Evolutionary conservation across 2,329 filamentous ascomycete genomes (phyloP), one percentile per base, ranked within the genome.

Genomic region (Stachybotrys chlorohalonatus): DNA sequence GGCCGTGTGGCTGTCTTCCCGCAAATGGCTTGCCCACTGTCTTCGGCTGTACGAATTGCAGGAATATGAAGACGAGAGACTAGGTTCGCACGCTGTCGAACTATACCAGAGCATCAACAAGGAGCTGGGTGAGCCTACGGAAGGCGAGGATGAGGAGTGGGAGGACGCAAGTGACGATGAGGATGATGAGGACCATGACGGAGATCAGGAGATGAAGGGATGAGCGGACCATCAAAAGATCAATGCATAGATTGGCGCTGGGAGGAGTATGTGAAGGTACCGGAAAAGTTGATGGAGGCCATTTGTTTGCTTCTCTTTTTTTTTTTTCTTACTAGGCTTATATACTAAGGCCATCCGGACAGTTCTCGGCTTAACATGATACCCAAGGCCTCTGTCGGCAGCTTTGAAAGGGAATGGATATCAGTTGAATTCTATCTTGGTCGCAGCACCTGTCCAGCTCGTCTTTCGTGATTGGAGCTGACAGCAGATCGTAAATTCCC

Each of bases 11-110:
- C 82, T 82, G 54, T 86, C 89, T 15, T 89, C 90, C 63, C 82
- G 89, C 54, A 84, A 88, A 64, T 96, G 92, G 90, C 77, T 97
- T 50, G 84, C 83, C 55, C 89, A 88, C 64, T 89, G 90, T 65
- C 75, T 95, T 59, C 85, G 85, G 66, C 79, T 96, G n/a, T 97
- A 89, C 68, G 75, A 82, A 46, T 67, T 81, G 63, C 80, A 94
- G 62, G 85, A 93, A 53, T 97, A 96, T 67, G 92, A 95, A 68
- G 90, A 95, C 61, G 87, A 90, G 57, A 77, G 87, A 59, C 74
- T 95, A 31, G 84, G 84, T 52, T 84, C 88, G 56, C 90, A 95
- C 66, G 85, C 88, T 0, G 74, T 79, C 56, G 89, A 94, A 73
- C 75, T 95, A 49, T 72, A 90, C 48, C 74, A 75, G 47, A 76